These are phyloP conservation scores for Helicocarpus griseus DNA, from an alignment of 2,329 filamentous ascomycete genomes.

Conservation along the genomic window DNA sequence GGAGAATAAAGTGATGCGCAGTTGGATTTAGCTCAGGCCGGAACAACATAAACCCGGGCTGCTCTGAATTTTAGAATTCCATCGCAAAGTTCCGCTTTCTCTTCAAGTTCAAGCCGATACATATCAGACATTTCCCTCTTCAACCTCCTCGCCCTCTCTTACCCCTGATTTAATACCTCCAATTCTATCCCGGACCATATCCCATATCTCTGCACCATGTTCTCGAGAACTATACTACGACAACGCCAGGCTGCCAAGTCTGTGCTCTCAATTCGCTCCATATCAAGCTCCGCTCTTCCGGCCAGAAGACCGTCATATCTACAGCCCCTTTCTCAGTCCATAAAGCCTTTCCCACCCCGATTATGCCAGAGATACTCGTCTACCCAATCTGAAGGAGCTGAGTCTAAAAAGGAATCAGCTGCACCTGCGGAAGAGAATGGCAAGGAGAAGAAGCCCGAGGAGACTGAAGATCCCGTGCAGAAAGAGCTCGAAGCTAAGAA, in stretches of 20 bases:
- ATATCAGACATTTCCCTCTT: not conserved
- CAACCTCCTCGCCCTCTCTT: not conserved
- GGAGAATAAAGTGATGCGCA: not conserved
- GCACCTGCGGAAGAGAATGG: slow-evolving; percentile 36
- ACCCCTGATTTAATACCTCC: not conserved
- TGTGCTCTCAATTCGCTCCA: slow-evolving; percentile 23
- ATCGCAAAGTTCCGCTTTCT: not conserved
- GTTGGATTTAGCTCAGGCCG: not conserved
- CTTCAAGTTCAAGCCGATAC: not conserved
- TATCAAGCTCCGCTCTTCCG: slow-evolving; percentile 24
- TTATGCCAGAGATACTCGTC: slow-evolving; percentile 33
- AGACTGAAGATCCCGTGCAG: slow-evolving; percentile 42
- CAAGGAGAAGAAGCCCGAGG: slow-evolving; percentile 26
- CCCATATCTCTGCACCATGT: slow-evolving; percentile 20
- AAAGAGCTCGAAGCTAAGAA: slow-evolving; percentile 64
- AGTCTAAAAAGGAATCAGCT: slow-evolving; percentile 23
- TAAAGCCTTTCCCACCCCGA: slow-evolving; percentile 25
- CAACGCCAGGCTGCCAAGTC: slow-evolving; percentile 31
- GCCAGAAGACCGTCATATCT: slow-evolving; percentile 26
- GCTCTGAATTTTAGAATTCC: slow-evolving; percentile 1
- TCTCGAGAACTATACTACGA: slow-evolving; percentile 34
- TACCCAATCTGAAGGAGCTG: slow-evolving; percentile 28
- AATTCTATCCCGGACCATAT: not conserved
- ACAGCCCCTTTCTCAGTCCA: slow-evolving; percentile 19
- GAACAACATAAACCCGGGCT: not conserved